Percentiles rank a stretch among this genome's conserved stretches.
phyloP scores from a whole-genome alignment of 495 filamentous ascomycete species.

The Cercophora scortea region DNA sequence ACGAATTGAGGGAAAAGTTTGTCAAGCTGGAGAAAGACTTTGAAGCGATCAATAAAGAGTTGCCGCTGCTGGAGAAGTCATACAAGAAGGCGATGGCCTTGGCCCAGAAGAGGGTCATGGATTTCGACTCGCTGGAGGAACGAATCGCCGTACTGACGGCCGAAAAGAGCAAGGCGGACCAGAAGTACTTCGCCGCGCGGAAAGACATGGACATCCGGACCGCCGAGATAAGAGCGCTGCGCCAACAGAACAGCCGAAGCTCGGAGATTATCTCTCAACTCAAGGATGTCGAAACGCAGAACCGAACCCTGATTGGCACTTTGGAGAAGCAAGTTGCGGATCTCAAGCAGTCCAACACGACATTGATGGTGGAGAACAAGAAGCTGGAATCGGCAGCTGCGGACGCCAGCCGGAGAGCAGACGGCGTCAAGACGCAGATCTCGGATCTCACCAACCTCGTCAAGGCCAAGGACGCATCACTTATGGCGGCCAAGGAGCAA shows the following conservation, averaged over 20 bases:
- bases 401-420: constrained; percentile 59
- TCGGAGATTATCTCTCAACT: constrained; percentile 88
- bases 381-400: constrained; percentile 59
- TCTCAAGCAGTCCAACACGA: constrained; percentile 62
- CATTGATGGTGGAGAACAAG: constrained; percentile 59
- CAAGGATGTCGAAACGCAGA: constrained; percentile 76
- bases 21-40: constrained; percentile 68
- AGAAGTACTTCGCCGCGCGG: constrained; percentile 94
- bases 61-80: constrained; percentile 76
- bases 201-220: constrained; percentile 82
- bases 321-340: constrained; percentile 87
- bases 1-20: constrained; percentile 68
- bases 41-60: constrained; percentile 73
- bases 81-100: constrained; percentile 78
- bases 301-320: constrained; percentile 55
- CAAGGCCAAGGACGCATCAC: constrained; percentile 62
- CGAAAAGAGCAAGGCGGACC: constrained; percentile 92
- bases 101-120: constrained; percentile 78
- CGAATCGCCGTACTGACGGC: constrained; percentile 63
- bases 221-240: constrained; percentile 65
- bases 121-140: constrained; percentile 68
- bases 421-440: constrained; percentile 69
- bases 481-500: constrained; percentile 50
- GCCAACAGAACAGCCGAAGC: constrained; percentile 76
- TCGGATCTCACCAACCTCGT: constrained; percentile 64